These are phyloP conservation scores for Aspergillus fructus DNA, from an alignment of 2,329 filamentous ascomycete species.

Conservation along the genomic window DNA sequence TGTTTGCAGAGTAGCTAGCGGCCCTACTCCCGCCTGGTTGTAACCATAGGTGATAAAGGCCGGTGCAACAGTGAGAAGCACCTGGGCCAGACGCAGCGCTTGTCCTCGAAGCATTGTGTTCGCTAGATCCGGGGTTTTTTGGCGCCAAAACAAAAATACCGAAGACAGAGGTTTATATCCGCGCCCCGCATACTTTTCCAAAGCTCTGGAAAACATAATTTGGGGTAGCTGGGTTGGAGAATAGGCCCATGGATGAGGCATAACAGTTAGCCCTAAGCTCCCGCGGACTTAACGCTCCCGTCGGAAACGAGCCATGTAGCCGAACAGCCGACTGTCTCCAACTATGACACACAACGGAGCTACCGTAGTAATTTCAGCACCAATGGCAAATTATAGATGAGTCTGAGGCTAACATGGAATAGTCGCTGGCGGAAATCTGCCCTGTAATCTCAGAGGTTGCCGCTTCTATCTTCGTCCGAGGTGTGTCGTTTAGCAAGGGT, in stretches of 20 bases:
- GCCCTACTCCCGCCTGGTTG: constrained; percentile 24
- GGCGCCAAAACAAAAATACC: background rate
- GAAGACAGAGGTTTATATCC: background rate
- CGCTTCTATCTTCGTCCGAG: no score
- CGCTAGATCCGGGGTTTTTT: background rate
- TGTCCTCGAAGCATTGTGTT: background rate
- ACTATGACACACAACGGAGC: background rate
- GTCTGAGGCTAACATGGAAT: no score
- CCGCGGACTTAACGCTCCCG: background rate
- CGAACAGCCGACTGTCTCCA: background rate
- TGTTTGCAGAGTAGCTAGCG: background rate
- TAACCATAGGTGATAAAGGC: constrained; percentile 27
- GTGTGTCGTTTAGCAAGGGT: no score
- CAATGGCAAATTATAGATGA: no score
- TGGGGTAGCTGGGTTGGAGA: background rate
- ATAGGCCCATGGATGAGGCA: background rate
- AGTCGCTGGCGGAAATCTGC: no score
- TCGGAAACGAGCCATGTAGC: background rate
- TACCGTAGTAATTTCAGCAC: background rate
- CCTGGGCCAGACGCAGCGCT: constrained; percentile 20
- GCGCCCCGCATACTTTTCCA: background rate
- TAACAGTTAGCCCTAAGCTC: background rate
- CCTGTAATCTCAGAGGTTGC: no score
- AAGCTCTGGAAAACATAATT: background rate
- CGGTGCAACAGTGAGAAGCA: constrained; percentile 21